Conservation (phyloP, 2,329 filamentous ascomycete genomes). For the Colletotrichum kahawae region DNA sequence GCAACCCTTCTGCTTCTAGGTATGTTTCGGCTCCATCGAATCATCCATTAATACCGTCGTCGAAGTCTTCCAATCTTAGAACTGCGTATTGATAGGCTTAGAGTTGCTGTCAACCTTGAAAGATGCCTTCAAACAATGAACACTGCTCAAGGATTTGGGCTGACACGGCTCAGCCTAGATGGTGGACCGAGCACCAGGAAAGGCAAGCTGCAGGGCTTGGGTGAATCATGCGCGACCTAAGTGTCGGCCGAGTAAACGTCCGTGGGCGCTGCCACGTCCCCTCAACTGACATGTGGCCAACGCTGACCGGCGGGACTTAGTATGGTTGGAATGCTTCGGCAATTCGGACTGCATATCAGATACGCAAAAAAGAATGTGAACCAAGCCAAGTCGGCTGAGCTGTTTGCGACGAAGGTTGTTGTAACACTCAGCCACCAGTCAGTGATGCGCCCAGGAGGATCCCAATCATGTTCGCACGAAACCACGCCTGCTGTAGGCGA, state of each 20-base stretch:
- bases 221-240: neutral
- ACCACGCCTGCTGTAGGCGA: neutral
- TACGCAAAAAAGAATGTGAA: neutral
- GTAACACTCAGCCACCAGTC: neutral
- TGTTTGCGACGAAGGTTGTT: neutral
- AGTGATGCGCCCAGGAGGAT: neutral
- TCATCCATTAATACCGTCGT: neutral
- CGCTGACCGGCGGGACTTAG: neutral
- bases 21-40: neutral
- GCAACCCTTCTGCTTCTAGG: neutral
- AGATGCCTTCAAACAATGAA: neutral
- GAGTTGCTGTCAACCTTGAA: neutral
- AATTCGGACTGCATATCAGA: neutral
- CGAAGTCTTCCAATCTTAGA: neutral
- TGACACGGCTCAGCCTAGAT: neutral
- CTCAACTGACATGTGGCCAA: neutral
- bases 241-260: neutral
- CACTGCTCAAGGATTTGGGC: neutral
- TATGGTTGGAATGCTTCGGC: neutral
- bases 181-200: neutral
- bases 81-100: neutral
- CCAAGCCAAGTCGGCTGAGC: neutral
- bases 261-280: neutral
- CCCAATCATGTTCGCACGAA: neutral
- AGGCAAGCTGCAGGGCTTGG: neutral